Evolutionary conservation across 225 moss, liverwort and hornwort genomes (phyloP), one percentile per base, ranked within the genome.

Genomic region (Pseudisothecium myosuroides): DNA sequence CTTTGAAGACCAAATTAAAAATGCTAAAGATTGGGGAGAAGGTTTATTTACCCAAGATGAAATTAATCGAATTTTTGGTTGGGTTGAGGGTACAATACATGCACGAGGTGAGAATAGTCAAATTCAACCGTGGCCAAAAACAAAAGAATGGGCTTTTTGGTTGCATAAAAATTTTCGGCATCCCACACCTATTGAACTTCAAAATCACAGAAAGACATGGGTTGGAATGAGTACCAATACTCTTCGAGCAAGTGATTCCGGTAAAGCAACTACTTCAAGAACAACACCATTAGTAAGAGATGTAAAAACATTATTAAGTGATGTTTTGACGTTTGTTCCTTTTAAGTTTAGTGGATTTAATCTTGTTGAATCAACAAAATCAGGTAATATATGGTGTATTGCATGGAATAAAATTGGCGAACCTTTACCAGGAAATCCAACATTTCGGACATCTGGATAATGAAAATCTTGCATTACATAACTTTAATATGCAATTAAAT

Each of bases 341-440:
- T 92, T 84, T 85, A 81, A 23, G 12, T 94, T 85, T 82, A 88
- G 26, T 75, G 85, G 90, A 21, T 71, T 60, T 5, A 64, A 77
- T 17, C 84, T 94, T 56, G 58, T 87, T 55, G 92, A 91, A 82
- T 92, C 94, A 41, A 56, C n/a, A 50, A 91, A 88, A 72, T 89
- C 85, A 31, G 94, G 94, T 76, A 90, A 82, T 79, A 94, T 94
- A 76, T 94, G 94, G 94, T 85, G 91, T 34, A 85, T 94, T 85
- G 87, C 85, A 19, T 91, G 87, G 88, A 89, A 56, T 4, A 72
- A 78, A 41, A 22, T 11, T 79, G 6, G 45, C 86, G 85, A 87
- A 89, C 65, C 88, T 52, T 89, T 91, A 36, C 89, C 91, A 37
- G 83, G 91, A 76, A 82, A 93, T 87, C 91, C 83, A 74, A 82